These are phyloP conservation scores for Suillus variegatus DNA, from an alignment of 768 basidiomycete genomes.

Conservation along the genomic window DNA sequence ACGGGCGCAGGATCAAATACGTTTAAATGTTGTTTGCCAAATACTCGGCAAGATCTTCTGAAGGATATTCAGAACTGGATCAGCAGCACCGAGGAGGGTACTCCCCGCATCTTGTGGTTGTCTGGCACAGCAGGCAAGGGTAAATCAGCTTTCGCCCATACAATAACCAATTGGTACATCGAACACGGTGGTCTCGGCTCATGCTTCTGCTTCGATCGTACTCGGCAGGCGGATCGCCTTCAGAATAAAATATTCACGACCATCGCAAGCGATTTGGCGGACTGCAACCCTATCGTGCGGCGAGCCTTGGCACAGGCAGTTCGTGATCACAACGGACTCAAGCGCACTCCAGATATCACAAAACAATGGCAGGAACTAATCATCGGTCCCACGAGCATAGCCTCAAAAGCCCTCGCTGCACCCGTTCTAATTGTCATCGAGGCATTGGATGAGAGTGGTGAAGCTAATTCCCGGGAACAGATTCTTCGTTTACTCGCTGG, in stretches of 20 bases:
- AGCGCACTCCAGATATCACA: background rate
- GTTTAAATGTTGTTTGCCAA: conserved; percentile 13
- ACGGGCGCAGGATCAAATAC: background rate
- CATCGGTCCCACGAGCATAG: conserved; percentile 11
- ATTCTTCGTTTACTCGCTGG: conserved; percentile 16
- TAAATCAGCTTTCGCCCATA: conserved; percentile 8
- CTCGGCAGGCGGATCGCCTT: conserved; percentile 1
- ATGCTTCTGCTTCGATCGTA: conserved; percentile 15
- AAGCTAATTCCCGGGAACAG: conserved; percentile 1
- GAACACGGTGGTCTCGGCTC: conserved; percentile 15
- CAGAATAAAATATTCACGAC: conserved; percentile 7
- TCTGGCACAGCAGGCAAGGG: conserved; percentile 15
- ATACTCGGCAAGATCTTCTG: conserved; percentile 15
- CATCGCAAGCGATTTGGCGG: background rate
- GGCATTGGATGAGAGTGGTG: conserved; percentile 21
- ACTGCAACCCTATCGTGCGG: conserved; percentile 3
- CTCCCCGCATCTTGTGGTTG: conserved; percentile 14
- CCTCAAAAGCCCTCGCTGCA: conserved; percentile 9
- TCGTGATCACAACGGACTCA: background rate
- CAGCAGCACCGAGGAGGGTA: background rate
- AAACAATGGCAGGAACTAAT: conserved; percentile 20
- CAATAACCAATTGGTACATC: conserved; percentile 14
- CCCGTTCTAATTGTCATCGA: conserved; percentile 30
- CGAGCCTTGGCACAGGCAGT: background rate
- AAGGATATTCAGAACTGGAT: conserved; percentile 19